Percentiles rank a stretch among this genome's conserved stretches.
Evolutionary conservation across 345 rosid genomes (phyloP).

Genomic region (Clausena lansium): DNA sequence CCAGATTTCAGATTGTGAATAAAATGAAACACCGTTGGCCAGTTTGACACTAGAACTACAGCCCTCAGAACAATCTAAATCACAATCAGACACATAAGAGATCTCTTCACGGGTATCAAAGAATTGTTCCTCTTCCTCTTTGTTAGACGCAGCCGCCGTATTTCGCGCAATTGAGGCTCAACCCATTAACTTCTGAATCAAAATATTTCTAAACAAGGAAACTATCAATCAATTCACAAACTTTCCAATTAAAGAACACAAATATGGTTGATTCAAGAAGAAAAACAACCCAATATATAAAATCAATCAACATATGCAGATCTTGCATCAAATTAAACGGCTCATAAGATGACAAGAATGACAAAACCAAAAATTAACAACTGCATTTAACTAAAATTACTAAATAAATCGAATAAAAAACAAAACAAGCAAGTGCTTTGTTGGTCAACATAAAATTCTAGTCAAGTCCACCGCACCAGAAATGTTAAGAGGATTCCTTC

Average conservation of each 20-base stretch:
- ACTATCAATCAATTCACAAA: constrained; percentile 1
- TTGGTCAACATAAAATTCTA: constrained; percentile 18
- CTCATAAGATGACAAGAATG: constrained; percentile 6
- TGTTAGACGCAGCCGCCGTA: constrained; percentile 34
- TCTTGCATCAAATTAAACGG: constrained; percentile 11
- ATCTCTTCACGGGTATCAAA: constrained; percentile 63
- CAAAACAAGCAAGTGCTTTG: not conserved
- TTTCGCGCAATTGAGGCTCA: no score
- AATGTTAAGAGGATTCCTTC: constrained; percentile 4
- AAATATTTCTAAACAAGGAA: no score
- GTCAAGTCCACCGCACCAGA: constrained; percentile 7
- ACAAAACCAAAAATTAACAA: not conserved
- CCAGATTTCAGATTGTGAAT: constrained; percentile 50
- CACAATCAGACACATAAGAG: no score
- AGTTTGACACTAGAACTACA: constrained; percentile 24
- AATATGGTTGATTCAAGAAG: not conserved
- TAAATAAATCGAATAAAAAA: not conserved
- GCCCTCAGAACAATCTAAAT: constrained; percentile 36
- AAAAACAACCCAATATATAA: not conserved
- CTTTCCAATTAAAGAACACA: constrained; percentile 1
- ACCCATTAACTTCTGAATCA: no score
- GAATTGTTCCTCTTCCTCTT: constrained; percentile 45
- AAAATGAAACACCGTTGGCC: constrained; percentile 11
- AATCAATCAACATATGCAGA: constrained; percentile 16
- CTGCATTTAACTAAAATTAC: not conserved